These are phyloP conservation scores for Rubia tinctorum DNA, from an alignment of 305 asterid species.

Conservation along the genomic window DNA sequence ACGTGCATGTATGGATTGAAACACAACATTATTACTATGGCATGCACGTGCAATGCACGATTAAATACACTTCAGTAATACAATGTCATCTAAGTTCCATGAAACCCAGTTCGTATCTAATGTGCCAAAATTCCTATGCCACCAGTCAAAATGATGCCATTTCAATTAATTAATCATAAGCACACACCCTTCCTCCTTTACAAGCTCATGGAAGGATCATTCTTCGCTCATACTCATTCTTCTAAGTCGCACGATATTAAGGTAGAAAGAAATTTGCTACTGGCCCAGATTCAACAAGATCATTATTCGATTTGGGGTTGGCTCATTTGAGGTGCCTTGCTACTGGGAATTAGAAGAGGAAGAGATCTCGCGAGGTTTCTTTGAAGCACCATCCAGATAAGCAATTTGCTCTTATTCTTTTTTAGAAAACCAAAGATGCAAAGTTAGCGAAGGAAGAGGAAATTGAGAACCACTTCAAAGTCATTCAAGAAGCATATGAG, in stretches of 20 bases:
- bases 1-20: no score
- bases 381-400: slow-evolving; percentile 93
- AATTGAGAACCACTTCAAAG: slow-evolving; percentile 84
- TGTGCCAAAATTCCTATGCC: no score
- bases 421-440: slow-evolving; percentile 78
- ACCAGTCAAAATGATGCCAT: no score
- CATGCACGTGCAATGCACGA: no score
- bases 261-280: slow-evolving; percentile 79
- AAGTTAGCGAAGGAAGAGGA: slow-evolving; percentile 90
- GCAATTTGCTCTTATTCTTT: slow-evolving; percentile 77
- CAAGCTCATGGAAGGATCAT: no score
- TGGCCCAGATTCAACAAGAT: slow-evolving; percentile 61
- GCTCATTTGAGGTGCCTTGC: slow-evolving; percentile 94
- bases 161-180: no score
- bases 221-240: slow-evolving; percentile 11
- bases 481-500: slow-evolving; percentile 93
- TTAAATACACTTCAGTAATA: no score
- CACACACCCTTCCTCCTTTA: no score
- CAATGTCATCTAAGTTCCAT: no score
- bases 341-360: slow-evolving; percentile 87
- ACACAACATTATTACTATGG: no score
- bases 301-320: slow-evolving; percentile 96
- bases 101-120: no score
- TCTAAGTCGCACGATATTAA: slow-evolving; percentile 73
- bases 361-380: slow-evolving; percentile 87